Evolutionary conservation across 2,329 filamentous ascomycete species (phyloP), one percentile per base, ranked within the genome.

Genomic region (Fusarium secorum): DNA sequence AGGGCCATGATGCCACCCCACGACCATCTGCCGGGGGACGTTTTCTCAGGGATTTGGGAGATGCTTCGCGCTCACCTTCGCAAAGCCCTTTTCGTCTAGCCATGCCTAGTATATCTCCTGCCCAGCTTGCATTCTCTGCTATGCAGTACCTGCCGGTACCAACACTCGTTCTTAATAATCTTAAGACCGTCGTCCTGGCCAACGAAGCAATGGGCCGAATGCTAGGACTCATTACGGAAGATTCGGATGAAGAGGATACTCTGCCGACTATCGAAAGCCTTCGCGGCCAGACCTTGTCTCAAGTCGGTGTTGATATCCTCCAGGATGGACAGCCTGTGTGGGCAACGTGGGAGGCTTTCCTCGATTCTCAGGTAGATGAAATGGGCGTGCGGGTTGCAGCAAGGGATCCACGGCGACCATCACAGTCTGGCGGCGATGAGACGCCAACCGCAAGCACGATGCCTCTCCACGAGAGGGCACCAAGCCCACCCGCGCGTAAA

Each of bases 61-160:
- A 72, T 24, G 69, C 66, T 30, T 74, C 71, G 33, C 76, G 81
- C n/a, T 80, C 81, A 18, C 73, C 78, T 11, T 81, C 80, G 11
- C 80, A 79, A 49, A 82, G 79, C 45, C 80, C 81, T 20, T 79
- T 81, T 36, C 79, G 80, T 24, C 73, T 84, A 70, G 30, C 81
- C 10, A 85, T 88, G 79, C 84, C 85, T 1, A 79, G 78, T 57
- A 82, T 85, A 52, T 85, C 84, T 0, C 83, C 85, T 0, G 84
- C 82, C 3, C 86, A 89, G 73, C 80, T 90, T 41, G 89, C 91
- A 26, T 89, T 93, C 64, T 87, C 89, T 2, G 89, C 91, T 9
- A 82, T 95, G 80, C 91, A 93, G 75, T 93, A 92, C 76, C 83
- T 95, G 9, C 93, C 92, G 0, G 88, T 93, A 49, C 92, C 92